phyloP scores from a whole-genome alignment of 2,329 filamentous ascomycete species.

The Chaetomiaceae sp. region DNA sequence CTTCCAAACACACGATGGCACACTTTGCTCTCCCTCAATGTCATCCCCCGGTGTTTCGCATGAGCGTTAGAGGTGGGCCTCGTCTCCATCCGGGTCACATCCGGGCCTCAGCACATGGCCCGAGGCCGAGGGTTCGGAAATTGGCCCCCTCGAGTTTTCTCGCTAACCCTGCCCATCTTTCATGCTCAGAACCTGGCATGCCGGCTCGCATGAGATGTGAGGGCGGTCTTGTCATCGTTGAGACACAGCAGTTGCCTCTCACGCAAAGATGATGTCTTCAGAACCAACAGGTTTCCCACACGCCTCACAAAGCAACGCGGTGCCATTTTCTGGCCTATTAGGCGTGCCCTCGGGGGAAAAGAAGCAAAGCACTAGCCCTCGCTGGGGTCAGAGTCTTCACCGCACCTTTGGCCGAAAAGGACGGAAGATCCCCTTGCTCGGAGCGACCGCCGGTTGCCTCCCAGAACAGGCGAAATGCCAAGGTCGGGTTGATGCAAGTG shows the following conservation, averaged over 20 bases:
- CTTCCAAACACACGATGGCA: neutral
- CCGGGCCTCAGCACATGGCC: constrained; percentile 19
- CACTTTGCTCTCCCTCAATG: constrained; percentile 8
- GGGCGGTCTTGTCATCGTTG: neutral
- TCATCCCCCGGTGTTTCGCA: constrained; percentile 18
- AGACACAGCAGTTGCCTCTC: neutral
- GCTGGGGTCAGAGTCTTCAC: constrained; percentile 8
- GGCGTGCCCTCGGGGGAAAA: neutral
- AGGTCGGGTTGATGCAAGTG: constrained; percentile 12
- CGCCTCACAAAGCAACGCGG: neutral
- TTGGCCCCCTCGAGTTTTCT: constrained; percentile 18
- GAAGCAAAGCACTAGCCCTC: neutral
- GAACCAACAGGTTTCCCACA: neutral
- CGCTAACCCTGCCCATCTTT: constrained; percentile 6
- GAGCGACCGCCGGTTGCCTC: constrained; percentile 11
- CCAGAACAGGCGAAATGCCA: constrained; percentile 9
- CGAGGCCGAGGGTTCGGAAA: constrained; percentile 25
- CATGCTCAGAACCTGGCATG: constrained; percentile 1
- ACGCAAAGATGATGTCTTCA: neutral
- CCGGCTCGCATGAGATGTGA: constrained; percentile 10
- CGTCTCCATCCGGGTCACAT: constrained; percentile 18
- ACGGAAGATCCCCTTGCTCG: constrained; percentile 13
- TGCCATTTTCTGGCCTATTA: constrained; percentile 1
- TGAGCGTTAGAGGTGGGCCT: constrained; percentile 16
- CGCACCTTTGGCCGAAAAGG: constrained; percentile 10